Evolutionary conservation across 2,329 filamentous ascomycete genomes (phyloP), one percentile per base, ranked within the genome.

Genomic region (Tetracladium maxilliforme): DNA sequence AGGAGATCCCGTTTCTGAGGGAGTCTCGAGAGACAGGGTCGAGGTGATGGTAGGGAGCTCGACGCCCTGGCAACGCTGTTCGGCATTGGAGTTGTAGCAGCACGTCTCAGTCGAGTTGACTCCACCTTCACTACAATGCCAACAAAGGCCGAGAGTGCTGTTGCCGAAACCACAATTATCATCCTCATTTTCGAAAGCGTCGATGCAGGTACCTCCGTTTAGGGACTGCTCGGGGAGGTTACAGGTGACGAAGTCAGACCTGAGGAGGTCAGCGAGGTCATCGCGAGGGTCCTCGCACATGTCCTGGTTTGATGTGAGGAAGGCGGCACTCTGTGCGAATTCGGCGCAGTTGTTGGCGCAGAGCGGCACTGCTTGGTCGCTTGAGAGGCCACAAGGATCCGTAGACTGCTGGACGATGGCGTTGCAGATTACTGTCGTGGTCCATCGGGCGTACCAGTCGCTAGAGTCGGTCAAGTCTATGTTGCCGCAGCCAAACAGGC

Each of bases 101-200:
- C 90, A 98, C 4, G 86, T 92, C 48, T 95, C 87, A 25, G 87
- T 95, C 7, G 83, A 78, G 51, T 95, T 95, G 33, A 75, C 70
- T 15, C 86, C 84, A 39, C 80, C 87, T 6, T 72, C 62, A 21
- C 69, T 65, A 49, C 90, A 98, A 49, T 90, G 94, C 5, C 75
- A 71, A 55, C 90, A 98, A 18, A 98, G 61, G 4, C 86, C 84
- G 28, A 74, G 48, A 6, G 64, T 70, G 47, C 68, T 75, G 34
- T 70, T 65, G 20, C 64, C 68, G 46, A 77, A 98, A 23, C 90
- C 90, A 49, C 90, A 98, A 45, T 95, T 82, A 6, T 73, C 52
- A 2, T 75, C 71, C 54, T 98, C 84, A 42, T 98, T 98, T 20
- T 64, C 52, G 26, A 70, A 68, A 23, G 77, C 90, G 20, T 65